phyloP scores from a whole-genome alignment of 179 eudicot species.

The Nepenthes alata region DNA sequence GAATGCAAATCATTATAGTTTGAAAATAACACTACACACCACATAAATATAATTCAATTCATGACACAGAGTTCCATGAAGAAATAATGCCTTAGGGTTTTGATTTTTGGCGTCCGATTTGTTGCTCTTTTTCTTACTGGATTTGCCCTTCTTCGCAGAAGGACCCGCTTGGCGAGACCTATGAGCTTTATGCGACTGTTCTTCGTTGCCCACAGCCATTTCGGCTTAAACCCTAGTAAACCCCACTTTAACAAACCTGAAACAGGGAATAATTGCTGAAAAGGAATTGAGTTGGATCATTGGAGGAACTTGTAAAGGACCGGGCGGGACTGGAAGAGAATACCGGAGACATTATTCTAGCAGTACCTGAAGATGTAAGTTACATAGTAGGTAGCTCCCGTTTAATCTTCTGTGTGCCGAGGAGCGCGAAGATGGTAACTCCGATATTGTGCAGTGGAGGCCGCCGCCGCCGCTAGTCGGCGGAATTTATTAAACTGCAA shows the following conservation, averaged over 20 bases:
- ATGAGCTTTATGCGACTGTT: constrained; percentile 46
- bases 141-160: constrained; percentile 26
- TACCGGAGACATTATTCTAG: too few relatives aligned
- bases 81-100: constrained; percentile 52
- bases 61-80: background rate
- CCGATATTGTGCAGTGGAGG: too few relatives aligned
- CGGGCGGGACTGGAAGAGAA: too few relatives aligned
- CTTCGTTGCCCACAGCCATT: constrained; percentile 3
- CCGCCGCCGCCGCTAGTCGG: too few relatives aligned
- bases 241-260: background rate
- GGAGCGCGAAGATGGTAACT: too few relatives aligned
- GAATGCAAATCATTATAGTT: background rate
- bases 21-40: background rate
- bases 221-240: background rate
- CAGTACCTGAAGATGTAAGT: too few relatives aligned
- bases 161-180: constrained; percentile 48
- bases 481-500: too few relatives aligned
- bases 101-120: constrained; percentile 17
- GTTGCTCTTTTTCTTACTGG: constrained; percentile 21
- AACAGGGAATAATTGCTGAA: too few relatives aligned
- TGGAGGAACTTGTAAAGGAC: too few relatives aligned
- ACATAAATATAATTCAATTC: background rate
- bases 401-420: too few relatives aligned
- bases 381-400: too few relatives aligned
- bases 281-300: too few relatives aligned